Conservation (phyloP, 169 alveolate species). For the Eimeria brunetti region DNA sequence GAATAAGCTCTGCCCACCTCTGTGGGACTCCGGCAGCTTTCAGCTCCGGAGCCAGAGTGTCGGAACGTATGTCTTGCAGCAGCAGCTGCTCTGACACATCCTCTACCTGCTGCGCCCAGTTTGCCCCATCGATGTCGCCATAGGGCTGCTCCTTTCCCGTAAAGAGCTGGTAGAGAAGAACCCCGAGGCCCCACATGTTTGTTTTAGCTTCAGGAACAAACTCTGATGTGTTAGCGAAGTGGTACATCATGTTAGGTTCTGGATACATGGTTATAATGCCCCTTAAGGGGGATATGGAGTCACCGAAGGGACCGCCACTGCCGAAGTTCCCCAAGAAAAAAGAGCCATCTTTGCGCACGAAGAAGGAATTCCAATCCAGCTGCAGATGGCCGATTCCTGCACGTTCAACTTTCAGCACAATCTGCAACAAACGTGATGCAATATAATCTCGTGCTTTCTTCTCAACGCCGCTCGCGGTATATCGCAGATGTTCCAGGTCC, state of each 20-base stretch:
- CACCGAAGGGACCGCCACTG: background rate
- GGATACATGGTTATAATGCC: background rate
- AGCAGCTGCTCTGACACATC: background rate
- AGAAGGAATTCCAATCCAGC: background rate
- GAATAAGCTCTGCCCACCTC: background rate
- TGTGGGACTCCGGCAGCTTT: background rate
- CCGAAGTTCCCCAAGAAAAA: slow-evolving; percentile 15
- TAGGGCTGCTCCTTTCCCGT: slow-evolving; percentile 3
- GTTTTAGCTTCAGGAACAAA: background rate
- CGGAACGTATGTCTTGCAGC: background rate
- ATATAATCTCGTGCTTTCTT: background rate
- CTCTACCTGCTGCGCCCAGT: background rate
- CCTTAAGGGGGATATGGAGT: background rate
- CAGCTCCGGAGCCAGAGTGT: background rate
- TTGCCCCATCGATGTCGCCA: background rate
- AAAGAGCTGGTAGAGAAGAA: background rate
- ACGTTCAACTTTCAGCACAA: background rate
- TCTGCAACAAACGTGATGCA: background rate
- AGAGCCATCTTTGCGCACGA: slow-evolving; percentile 22
- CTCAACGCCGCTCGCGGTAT: background rate
- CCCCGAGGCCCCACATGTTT: background rate
- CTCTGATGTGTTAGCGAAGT: background rate
- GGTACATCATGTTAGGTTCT: background rate
- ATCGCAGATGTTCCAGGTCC: background rate
- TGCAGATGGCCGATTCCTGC: background rate